phyloP scores from a whole-genome alignment of 768 basidiomycete genomes.

The Scleroderma bovista region DNA sequence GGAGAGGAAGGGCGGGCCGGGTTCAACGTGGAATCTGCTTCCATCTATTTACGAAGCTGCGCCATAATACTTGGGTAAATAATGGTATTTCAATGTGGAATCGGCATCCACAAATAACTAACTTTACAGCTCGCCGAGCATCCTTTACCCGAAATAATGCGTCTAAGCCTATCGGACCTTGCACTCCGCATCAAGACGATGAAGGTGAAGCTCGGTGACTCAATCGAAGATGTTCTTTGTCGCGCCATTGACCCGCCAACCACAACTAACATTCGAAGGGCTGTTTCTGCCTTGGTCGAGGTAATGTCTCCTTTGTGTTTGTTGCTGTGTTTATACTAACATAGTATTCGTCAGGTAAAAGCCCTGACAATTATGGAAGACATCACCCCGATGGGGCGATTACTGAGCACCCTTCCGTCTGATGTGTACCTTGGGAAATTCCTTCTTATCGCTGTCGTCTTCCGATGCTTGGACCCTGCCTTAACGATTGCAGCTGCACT shows the following conservation, averaged over 20 bases:
- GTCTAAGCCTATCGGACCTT: constrained; percentile 87
- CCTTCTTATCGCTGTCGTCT: constrained; percentile 74
- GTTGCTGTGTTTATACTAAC: background rate
- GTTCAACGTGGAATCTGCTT: constrained; percentile 88
- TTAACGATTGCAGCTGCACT: constrained; percentile 91
- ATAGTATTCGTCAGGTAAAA: constrained; percentile 49
- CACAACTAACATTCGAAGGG: constrained; percentile 81
- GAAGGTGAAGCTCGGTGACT: constrained; percentile 76
- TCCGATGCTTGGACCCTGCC: constrained; percentile 93
- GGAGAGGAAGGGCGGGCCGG: constrained; percentile 88
- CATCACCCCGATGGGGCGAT: constrained; percentile 88
- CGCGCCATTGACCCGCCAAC: constrained; percentile 87
- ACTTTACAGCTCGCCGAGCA: constrained; percentile 70
- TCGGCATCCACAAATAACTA: background rate
- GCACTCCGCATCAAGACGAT: constrained; percentile 91
- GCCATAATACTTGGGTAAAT: constrained; percentile 73
- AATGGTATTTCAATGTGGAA: background rate
- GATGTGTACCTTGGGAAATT: constrained; percentile 97
- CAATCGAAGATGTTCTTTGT: constrained; percentile 87
- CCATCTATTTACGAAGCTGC: constrained; percentile 87
- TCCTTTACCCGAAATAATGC: constrained; percentile 93
- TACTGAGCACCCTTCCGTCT: constrained; percentile 88
- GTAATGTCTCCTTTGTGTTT: constrained; percentile 31
- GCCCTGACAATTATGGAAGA: constrained; percentile 84
- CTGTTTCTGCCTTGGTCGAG: constrained; percentile 88